Conservation (phyloP, 1,284 basidiomycete species). For the Apiotrichum laibachii region DNA sequence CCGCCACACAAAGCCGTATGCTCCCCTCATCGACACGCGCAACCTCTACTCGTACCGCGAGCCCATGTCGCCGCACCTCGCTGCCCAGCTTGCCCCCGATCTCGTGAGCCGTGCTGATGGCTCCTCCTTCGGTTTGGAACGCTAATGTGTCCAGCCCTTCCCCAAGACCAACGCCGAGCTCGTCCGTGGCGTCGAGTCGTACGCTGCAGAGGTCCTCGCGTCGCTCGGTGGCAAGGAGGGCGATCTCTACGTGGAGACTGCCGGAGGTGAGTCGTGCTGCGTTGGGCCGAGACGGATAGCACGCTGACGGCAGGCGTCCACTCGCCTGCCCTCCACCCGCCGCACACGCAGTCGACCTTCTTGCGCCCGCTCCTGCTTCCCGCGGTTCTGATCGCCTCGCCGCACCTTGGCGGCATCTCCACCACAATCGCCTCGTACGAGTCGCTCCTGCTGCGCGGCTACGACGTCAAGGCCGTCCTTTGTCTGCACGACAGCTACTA, state of each 20-base stretch:
- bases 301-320: conserved; percentile 70
- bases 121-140: not conserved
- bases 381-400: conserved; percentile 80
- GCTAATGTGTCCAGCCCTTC: conserved; percentile 33
- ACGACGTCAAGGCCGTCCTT: conserved; percentile 81
- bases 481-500: conserved; percentile 85
- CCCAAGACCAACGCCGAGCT: conserved; percentile 61
- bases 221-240: conserved; percentile 38
- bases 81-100: conserved; percentile 63
- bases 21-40: conserved; percentile 57
- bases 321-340: conserved; percentile 76
- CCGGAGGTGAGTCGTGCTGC: conserved; percentile 67
- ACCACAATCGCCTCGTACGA: conserved; percentile 93
- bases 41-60: conserved; percentile 83
- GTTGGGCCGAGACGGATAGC: too few relatives aligned
- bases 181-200: conserved; percentile 63
- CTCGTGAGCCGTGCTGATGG: conserved; percentile 33
- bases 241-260: conserved; percentile 87
- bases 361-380: conserved; percentile 84
- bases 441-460: conserved; percentile 82
- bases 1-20: conserved; percentile 57
- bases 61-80: conserved; percentile 91
- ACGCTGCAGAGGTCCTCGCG: conserved; percentile 60
- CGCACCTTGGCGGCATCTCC: conserved; percentile 89
- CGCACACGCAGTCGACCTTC: conserved; percentile 78